Evolutionary conservation across 768 basidiomycete species (phyloP).

Genomic region (Lactarius sanguifluus): DNA sequence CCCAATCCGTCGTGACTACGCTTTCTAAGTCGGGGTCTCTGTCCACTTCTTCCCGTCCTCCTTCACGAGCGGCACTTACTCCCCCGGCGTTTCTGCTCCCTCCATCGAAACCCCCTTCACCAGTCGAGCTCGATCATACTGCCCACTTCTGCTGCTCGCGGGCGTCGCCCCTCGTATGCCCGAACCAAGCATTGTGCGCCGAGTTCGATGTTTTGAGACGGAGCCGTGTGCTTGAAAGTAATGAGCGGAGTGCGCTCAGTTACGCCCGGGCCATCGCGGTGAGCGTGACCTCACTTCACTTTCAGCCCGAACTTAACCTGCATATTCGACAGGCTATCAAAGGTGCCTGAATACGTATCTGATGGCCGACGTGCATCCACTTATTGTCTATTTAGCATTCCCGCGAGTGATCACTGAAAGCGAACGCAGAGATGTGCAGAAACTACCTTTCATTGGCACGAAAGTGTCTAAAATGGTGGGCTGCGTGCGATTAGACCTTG

Average conservation of each 20-base stretch:
- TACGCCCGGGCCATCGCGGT: slow-evolving; percentile 76
- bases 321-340: slow-evolving; percentile 44
- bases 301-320: slow-evolving; percentile 9
- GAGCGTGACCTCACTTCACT: slow-evolving; percentile 32
- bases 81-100: slow-evolving; percentile 31
- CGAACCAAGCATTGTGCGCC: slow-evolving; percentile 61
- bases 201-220: slow-evolving; percentile 59
- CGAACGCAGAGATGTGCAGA: slow-evolving; percentile 32
- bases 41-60: neutral
- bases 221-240: slow-evolving; percentile 63
- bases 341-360: slow-evolving; percentile 36
- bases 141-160: slow-evolving; percentile 60
- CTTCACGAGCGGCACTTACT: neutral
- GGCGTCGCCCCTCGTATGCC: slow-evolving; percentile 63
- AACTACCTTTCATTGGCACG: slow-evolving; percentile 41
- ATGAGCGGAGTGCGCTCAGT: slow-evolving; percentile 63
- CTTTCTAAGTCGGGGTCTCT: slow-evolving; percentile 6
- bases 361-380: neutral
- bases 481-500: neutral
- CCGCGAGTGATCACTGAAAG: slow-evolving; percentile 36
- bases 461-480: slow-evolving; percentile 41
- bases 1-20: slow-evolving; percentile 19
- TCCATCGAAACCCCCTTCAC: slow-evolving; percentile 29
- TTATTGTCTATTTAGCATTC: slow-evolving; percentile 32
- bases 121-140: slow-evolving; percentile 34